A percentile compares a stretch with the other conserved stretches of the same genome.
Conservation (phyloP, 768 basidiomycete species). For the Naganishia onofrii region DNA sequence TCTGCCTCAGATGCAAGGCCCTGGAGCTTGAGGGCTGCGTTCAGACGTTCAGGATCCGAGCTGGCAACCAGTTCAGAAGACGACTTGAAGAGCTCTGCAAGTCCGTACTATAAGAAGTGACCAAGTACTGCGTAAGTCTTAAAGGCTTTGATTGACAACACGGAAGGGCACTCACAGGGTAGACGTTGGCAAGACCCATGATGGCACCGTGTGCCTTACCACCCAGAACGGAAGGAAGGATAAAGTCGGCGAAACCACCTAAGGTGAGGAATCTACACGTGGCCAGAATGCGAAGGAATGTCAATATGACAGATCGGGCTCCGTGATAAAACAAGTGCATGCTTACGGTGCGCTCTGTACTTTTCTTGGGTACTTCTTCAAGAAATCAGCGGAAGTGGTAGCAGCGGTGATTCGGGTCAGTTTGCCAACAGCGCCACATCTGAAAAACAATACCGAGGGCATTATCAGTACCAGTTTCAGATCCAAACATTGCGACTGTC, state of each 20-base stretch:
- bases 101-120: conserved; percentile 57
- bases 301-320: not conserved
- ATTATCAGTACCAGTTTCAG: not conserved
- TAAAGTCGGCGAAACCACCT: conserved; percentile 80
- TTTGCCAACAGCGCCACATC: conserved; percentile 89
- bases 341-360: conserved; percentile 59
- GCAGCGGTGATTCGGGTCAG: conserved; percentile 75
- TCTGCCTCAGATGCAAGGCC: conserved; percentile 78
- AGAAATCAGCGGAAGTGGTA: conserved; percentile 63
- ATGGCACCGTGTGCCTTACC: conserved; percentile 78
- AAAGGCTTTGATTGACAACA: not conserved
- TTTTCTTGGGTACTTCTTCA: conserved; percentile 65
- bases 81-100: conserved; percentile 64
- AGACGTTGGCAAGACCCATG: conserved; percentile 80
- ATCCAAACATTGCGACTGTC: conserved; percentile 11
- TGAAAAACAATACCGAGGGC: conserved; percentile 43
- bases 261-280: conserved; percentile 66
- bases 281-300: not conserved
- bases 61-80: conserved; percentile 61
- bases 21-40: conserved; percentile 72
- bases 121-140: not conserved
- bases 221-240: conserved; percentile 68
- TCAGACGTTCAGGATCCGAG: conserved; percentile 56
- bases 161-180: conserved; percentile 31
- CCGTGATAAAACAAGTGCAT: too few relatives aligned